These are phyloP conservation scores for Candida insectalens DNA, from an alignment of 805 yeast genomes.

Conservation along the genomic window DNA sequence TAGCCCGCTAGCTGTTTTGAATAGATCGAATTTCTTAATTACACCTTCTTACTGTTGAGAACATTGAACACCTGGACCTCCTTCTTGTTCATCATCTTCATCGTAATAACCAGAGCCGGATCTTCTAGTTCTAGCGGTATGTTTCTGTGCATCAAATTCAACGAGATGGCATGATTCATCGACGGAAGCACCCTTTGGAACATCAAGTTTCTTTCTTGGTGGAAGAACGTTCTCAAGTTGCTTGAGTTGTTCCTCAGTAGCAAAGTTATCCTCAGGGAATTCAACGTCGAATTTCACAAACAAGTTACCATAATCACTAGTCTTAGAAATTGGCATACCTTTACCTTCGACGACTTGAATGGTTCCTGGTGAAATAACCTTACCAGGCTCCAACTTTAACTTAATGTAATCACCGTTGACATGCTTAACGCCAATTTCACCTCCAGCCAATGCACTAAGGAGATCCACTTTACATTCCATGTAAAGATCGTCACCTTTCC, in stretches of 20 bases:
- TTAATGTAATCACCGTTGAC: conserved; percentile 87
- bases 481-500: conserved; percentile 83
- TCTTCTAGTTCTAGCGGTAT: conserved; percentile 28
- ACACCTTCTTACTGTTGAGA: conserved; percentile 82
- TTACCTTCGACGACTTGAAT: conserved; percentile 79
- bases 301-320: conserved; percentile 83
- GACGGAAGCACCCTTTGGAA: conserved; percentile 67
- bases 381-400: conserved; percentile 80
- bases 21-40: no score
- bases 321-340: conserved; percentile 95
- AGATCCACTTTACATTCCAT: conserved; percentile 84
- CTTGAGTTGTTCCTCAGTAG: conserved; percentile 66
- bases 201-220: conserved; percentile 46
- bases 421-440: conserved; percentile 79
- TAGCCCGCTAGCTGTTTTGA: no score
- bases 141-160: conserved; percentile 21
- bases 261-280: conserved; percentile 73
- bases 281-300: conserved; percentile 77
- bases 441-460: conserved; percentile 94
- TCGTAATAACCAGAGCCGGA: conserved; percentile 36
- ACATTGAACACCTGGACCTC: conserved; percentile 77
- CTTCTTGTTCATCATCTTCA: conserved; percentile 44
- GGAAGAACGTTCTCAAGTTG: conserved; percentile 73
- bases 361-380: conserved; percentile 78
- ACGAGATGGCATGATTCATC: conserved; percentile 46